Conservation (phyloP, 2,329 filamentous ascomycete genomes). For the Arthrinium phaeospermum region DNA sequence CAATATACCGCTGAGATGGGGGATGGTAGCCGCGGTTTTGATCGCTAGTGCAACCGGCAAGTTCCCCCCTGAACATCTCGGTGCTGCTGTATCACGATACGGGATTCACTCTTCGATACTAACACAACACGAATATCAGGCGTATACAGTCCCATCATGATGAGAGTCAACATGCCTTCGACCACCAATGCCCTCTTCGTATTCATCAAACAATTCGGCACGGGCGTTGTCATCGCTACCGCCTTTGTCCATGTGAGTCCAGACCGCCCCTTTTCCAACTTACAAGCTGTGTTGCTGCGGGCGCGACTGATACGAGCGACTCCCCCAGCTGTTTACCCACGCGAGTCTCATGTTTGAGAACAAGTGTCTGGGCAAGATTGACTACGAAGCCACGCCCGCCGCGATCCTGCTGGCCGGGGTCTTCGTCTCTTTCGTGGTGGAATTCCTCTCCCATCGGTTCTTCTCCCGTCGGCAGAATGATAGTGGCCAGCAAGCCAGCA, state of each 20-base stretch:
- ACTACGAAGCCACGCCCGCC: neutral
- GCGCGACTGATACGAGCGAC: neutral
- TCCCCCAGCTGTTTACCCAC: neutral
- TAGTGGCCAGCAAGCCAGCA: too few species aligned
- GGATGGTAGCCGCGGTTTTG: neutral
- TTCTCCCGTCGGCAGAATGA: neutral
- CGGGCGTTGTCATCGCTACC: neutral
- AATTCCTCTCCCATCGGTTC: neutral
- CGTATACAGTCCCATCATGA: neutral
- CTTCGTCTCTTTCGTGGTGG: neutral
- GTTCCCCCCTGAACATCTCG: neutral
- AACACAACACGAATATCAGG: neutral
- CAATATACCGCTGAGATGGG: slow-evolving; percentile 7
- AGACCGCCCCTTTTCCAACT: neutral
- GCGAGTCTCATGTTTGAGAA: slow-evolving; percentile 14
- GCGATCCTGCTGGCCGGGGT: neutral
- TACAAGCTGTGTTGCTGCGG: neutral
- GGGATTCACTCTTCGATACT: too few species aligned
- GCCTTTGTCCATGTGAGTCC: neutral
- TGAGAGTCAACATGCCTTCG: neutral
- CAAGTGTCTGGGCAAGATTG: neutral
- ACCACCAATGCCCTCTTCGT: neutral
- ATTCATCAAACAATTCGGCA: slow-evolving; percentile 1
- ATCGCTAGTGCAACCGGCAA: neutral
- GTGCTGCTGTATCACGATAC: neutral